Percentiles rank a stretch among this genome's conserved stretches.
phyloP scores from a whole-genome alignment of 1,284 basidiomycete genomes.

The Peniophora sp. region DNA sequence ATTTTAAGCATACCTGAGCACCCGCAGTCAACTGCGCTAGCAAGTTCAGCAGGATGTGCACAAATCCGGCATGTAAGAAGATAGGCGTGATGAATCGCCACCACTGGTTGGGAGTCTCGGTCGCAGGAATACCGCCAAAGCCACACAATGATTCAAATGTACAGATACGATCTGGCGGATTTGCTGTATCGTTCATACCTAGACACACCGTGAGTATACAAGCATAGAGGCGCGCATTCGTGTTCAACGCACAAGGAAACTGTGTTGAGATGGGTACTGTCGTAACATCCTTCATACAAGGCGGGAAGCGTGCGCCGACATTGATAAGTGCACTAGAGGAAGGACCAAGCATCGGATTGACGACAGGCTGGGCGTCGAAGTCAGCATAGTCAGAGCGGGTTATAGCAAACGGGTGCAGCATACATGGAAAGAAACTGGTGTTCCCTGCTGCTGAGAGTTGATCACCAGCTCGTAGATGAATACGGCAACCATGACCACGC shows the following conservation, averaged over 20 bases:
- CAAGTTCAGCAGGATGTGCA: slow-evolving; percentile 88
- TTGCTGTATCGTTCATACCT: slow-evolving; percentile 73
- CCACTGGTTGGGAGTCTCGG: slow-evolving; percentile 72
- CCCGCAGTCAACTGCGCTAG: slow-evolving; percentile 77
- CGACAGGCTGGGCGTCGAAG: slow-evolving; percentile 24
- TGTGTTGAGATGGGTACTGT: slow-evolving; percentile 51
- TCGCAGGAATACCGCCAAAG: slow-evolving; percentile 71
- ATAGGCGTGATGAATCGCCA: slow-evolving; percentile 84
- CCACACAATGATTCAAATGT: slow-evolving; percentile 82
- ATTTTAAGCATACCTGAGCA: slow-evolving; percentile 50
- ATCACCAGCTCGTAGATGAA: slow-evolving; percentile 76
- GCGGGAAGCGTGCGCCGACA: slow-evolving; percentile 88
- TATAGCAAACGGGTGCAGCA: slow-evolving; percentile 10
- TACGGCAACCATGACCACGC: slow-evolving; percentile 60
- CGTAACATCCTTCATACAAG: slow-evolving; percentile 74
- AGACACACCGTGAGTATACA: slow-evolving; percentile 4
- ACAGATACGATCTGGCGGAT: slow-evolving; percentile 64
- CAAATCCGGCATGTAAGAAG: slow-evolving; percentile 88
- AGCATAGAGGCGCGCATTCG: slow-evolving; percentile 1
- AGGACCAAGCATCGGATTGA: slow-evolving; percentile 93
- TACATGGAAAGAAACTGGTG: slow-evolving; percentile 75
- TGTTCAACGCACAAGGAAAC: slow-evolving; percentile 51
- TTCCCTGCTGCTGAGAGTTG: slow-evolving; percentile 68
- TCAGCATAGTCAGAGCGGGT: slow-evolving; percentile 5
- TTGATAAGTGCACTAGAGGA: slow-evolving; percentile 80